These are phyloP conservation scores for Pseudogymnoascus sp. DNA, from an alignment of 2,329 filamentous ascomycete genomes.

Conservation along the genomic window DNA sequence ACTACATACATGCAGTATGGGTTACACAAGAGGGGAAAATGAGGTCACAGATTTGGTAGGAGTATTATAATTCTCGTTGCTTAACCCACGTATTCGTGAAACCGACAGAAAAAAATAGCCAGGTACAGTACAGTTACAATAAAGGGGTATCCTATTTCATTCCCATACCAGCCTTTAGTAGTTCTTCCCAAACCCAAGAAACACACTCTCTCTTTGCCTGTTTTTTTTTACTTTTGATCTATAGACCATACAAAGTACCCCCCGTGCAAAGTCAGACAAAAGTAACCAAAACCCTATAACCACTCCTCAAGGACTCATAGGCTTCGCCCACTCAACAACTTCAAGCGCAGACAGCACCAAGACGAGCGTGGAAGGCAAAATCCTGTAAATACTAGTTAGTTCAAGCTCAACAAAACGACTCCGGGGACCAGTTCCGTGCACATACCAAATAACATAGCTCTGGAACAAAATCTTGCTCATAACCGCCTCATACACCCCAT, in stretches of 20 bases:
- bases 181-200: not conserved
- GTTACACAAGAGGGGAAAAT: not conserved
- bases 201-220: not conserved
- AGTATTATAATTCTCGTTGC: not conserved
- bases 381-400: conserved; percentile 44
- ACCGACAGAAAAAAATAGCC: not conserved
- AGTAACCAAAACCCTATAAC: not conserved
- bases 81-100: not conserved
- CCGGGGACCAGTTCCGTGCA: conserved; percentile 17
- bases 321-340: conserved; percentile 75
- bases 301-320: not conserved
- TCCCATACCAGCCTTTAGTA: not conserved
- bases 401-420: not conserved
- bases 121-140: not conserved
- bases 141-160: not conserved
- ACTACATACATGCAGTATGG: not conserved
- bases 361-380: conserved; percentile 83
- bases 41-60: not conserved
- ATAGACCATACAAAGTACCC: not conserved
- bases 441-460: conserved; percentile 90
- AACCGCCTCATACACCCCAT: conserved; percentile 87
- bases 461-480: conserved; percentile 93
- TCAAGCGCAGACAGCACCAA: conserved; percentile 89
- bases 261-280: not conserved
- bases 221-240: not conserved